Conservation (phyloP, 1,284 basidiomycete species). For the Crucibulum parvulum region DNA sequence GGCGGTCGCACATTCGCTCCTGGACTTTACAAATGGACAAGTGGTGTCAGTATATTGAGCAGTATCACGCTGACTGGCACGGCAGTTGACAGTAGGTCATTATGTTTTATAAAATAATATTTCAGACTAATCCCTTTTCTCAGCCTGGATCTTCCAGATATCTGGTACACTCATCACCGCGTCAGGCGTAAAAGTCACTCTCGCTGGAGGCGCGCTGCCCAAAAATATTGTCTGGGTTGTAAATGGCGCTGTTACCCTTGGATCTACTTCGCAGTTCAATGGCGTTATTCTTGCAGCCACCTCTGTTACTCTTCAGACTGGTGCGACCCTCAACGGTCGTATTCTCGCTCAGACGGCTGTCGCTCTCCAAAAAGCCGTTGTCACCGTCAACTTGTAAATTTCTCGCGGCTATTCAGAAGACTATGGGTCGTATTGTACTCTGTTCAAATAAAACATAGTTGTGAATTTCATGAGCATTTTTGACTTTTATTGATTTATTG, state of each 20-base stretch:
- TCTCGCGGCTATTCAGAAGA: no score
- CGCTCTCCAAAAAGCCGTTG: slow-evolving; percentile 5
- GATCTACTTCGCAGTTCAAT: slow-evolving; percentile 12
- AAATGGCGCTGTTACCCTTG: slow-evolving; percentile 14
- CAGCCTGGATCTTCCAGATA: slow-evolving; percentile 30
- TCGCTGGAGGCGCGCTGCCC: slow-evolving; percentile 22
- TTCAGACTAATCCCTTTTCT: no score
- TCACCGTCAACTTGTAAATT: no score
- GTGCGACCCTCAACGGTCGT: slow-evolving; percentile 19
- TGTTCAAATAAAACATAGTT: no score
- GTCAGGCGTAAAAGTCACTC: slow-evolving; percentile 10
- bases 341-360: slow-evolving; percentile 21
- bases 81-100: slow-evolving; percentile 5
- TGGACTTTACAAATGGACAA: slow-evolving; percentile 18
- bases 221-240: slow-evolving; percentile 27
- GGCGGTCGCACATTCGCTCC: slow-evolving; percentile 9
- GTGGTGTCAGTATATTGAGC: slow-evolving; percentile 8
- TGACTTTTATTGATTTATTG: no score
- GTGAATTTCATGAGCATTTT: no score
- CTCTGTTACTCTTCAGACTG: slow-evolving; percentile 13
- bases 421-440: no score
- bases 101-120: no score
- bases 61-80: slow-evolving; percentile 8
- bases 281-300: slow-evolving; percentile 23
- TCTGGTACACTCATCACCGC: slow-evolving; percentile 15